These are phyloP conservation scores for Neurospora sp. DNA, from an alignment of 495 filamentous ascomycete species.

Conservation along the genomic window DNA sequence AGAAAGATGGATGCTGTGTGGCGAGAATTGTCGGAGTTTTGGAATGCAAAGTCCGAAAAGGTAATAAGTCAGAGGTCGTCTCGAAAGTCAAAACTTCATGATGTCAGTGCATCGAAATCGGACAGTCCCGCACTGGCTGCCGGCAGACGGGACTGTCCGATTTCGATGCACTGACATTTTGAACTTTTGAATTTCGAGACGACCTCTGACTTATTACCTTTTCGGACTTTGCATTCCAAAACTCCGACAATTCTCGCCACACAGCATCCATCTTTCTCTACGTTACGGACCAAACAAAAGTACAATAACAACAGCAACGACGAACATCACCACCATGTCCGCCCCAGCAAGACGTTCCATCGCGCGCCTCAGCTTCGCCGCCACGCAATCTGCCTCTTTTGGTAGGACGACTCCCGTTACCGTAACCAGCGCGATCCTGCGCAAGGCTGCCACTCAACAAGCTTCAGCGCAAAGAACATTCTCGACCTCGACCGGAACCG, in stretches of 20 bases:
- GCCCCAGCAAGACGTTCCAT: conserved; percentile 1
- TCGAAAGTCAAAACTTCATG: background rate
- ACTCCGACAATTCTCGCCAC: background rate
- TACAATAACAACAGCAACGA: background rate
- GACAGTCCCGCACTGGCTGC: background rate
- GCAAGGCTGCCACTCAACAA: background rate
- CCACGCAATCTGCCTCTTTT: background rate
- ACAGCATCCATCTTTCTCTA: background rate
- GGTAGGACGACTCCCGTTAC: no score
- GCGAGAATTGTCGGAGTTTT: background rate
- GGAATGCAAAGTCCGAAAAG: background rate
- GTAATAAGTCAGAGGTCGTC: background rate
- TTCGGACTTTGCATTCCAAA: background rate
- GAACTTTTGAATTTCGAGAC: background rate
- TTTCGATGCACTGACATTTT: background rate
- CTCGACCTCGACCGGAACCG: background rate
- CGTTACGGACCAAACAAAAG: background rate
- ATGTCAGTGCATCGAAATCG: background rate
- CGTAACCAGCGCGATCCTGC: background rate
- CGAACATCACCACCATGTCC: background rate
- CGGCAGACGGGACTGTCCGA: background rate
- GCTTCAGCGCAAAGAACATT: background rate
- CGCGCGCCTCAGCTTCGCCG: background rate
- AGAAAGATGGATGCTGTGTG: background rate
- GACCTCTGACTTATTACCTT: background rate